Evolutionary conservation across 2,329 filamentous ascomycete genomes (phyloP).

Genomic region (Pseudocercospora musae): DNA sequence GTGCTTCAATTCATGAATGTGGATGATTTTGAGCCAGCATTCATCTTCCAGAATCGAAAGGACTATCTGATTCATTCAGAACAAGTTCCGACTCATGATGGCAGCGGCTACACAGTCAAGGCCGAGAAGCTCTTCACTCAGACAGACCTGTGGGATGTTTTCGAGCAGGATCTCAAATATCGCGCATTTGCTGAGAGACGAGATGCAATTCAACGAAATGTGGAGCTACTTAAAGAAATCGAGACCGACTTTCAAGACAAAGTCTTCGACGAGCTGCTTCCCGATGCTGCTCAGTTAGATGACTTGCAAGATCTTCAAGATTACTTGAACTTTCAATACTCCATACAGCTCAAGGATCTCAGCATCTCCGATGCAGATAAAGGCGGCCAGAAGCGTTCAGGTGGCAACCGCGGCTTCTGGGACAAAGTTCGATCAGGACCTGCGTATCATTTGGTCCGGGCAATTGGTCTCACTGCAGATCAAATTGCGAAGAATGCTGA

Average conservation of each 20-base stretch:
- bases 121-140: slow-evolving; percentile 89
- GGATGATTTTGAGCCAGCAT: slow-evolving; percentile 92
- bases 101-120: slow-evolving; percentile 66
- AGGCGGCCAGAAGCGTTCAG: slow-evolving; percentile 74
- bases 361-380: slow-evolving; percentile 59
- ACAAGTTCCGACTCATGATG: slow-evolving; percentile 65
- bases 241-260: slow-evolving; percentile 63
- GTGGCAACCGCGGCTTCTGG: slow-evolving; percentile 74
- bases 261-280: slow-evolving; percentile 79
- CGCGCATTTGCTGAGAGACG: slow-evolving; percentile 89
- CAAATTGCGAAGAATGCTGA: slow-evolving; percentile 84
- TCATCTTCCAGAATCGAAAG: slow-evolving; percentile 96
- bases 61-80: slow-evolving; percentile 93
- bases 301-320: slow-evolving; percentile 96
- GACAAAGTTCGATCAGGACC: slow-evolving; percentile 80
- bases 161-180: slow-evolving; percentile 94
- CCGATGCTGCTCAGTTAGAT: slow-evolving; percentile 78
- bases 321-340: slow-evolving; percentile 92
- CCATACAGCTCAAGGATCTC: slow-evolving; percentile 76
- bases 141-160: slow-evolving; percentile 89
- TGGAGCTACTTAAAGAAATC: slow-evolving; percentile 67
- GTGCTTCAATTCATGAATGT: slow-evolving; percentile 93
- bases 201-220: slow-evolving; percentile 72
- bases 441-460: slow-evolving; percentile 77
- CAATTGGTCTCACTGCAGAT: slow-evolving; percentile 86